These are phyloP conservation scores for Stagonosporopsis chrysanthemi DNA, from an alignment of 2,329 filamentous ascomycete species.

Conservation along the genomic window DNA sequence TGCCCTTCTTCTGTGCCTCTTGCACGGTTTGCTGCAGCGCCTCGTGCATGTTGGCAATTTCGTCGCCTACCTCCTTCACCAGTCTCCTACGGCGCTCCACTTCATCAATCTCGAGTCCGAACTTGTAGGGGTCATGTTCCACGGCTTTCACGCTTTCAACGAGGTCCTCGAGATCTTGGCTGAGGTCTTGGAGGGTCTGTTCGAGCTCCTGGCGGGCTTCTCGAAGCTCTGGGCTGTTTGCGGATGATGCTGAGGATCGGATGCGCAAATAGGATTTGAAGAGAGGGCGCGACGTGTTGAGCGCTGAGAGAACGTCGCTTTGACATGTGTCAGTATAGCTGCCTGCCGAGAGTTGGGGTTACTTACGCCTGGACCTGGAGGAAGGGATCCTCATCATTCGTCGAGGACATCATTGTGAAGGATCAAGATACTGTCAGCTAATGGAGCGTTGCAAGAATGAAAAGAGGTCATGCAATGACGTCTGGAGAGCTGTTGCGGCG, in stretches of 20 bases:
- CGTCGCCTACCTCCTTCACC: conserved; percentile 86
- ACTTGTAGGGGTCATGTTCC: conserved; percentile 85
- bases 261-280: conserved; percentile 97
- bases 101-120: conserved; percentile 84
- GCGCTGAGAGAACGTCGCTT: conserved; percentile 87
- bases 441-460: background rate
- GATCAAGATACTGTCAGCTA: background rate
- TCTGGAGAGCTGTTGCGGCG: conserved; percentile 16
- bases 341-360: conserved; percentile 5
- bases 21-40: conserved; percentile 72
- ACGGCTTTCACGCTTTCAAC: conserved; percentile 85
- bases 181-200: conserved; percentile 74
- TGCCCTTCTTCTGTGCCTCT: conserved; percentile 46
- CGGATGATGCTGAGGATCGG: conserved; percentile 77
- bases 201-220: conserved; percentile 77
- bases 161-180: conserved; percentile 87
- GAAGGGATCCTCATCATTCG: conserved; percentile 57
- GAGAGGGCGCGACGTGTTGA: conserved; percentile 81
- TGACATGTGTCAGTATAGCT: conserved; percentile 31
- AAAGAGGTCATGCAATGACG: conserved; percentile 3
- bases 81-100: conserved; percentile 80
- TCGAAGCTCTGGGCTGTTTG: conserved; percentile 68
- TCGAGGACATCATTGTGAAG: conserved; percentile 45
- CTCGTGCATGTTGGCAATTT: conserved; percentile 87
- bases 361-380: conserved; percentile 58